Evolutionary conservation across 352 stramenopile genomes (phyloP), one percentile per base, ranked within the genome.

Genomic region (Phytopythium delawarense): DNA sequence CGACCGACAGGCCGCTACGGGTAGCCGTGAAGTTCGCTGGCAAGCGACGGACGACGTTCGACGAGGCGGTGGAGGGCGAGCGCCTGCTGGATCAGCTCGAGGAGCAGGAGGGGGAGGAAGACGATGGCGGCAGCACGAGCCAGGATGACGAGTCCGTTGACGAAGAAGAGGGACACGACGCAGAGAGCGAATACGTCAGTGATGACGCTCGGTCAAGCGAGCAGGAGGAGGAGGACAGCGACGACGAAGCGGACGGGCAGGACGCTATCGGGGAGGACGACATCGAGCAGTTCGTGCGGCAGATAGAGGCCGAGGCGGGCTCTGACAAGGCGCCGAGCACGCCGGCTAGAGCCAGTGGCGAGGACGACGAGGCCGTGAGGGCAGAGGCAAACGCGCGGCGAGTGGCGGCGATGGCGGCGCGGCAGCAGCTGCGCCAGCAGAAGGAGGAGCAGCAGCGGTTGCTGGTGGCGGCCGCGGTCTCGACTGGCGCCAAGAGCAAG

Each of bases 341-440:
- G 12, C 0, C 30, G 50, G 4, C 30, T 37, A 21, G 30, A 21
- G 30, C 21, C 21, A 21, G 58, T 45, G 37, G 23, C 0, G 18
- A 30, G 4, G 42, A 60, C 13, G 57, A 53, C 21, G 56, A 68
- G 25, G 55, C 66, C 25, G 57, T 63, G 5, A 61, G 67, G 5
- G 75, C 74, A 25, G 67, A 75, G 4, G 68, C 71, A 15, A 84
- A 84, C 34, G 67, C 70, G 23, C 62, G 76, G 13, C 76, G 76
- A 35, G 53, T 92, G n/a, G 79, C 81, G 6, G 81, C 81, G 15
- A 48, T 92, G 35, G 66, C 81, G 21, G 77, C 84, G 45, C 70
- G 79, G 48, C 66, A 67, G 45, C 53, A 59, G 54, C 70, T 72
- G 59, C 70, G 74, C 50, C 61, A 62, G 18, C 66, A 71, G 51